Conservation (phyloP, 371 early-diverging fungal species). For the Phascolomyces articulosus region DNA sequence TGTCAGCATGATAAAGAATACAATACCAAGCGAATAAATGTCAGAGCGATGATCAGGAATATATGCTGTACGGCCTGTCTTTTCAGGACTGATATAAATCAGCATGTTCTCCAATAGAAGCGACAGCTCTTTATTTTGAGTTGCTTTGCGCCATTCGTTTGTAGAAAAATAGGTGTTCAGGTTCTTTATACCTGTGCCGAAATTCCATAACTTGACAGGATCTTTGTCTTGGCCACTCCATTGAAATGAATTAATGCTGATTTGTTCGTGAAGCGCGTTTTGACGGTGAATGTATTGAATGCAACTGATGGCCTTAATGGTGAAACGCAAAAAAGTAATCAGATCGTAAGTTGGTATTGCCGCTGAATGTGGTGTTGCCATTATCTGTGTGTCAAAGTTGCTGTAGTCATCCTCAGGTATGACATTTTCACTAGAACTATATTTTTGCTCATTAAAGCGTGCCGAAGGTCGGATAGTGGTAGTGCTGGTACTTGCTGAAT, state of each 20-base stretch:
- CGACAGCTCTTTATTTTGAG: constrained; percentile 31
- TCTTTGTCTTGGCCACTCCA: constrained; percentile 37
- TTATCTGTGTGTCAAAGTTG: not conserved
- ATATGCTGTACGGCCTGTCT: constrained; percentile 61
- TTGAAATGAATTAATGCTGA: constrained; percentile 40
- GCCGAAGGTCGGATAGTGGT: not conserved
- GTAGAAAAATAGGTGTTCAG: constrained; percentile 43
- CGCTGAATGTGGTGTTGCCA: not conserved
- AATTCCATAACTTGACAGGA: constrained; percentile 44
- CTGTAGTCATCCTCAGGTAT: not conserved
- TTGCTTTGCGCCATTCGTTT: constrained; percentile 46
- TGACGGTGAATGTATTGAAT: constrained; percentile 52
- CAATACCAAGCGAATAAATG: constrained; percentile 59
- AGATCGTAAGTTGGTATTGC: constrained; percentile 36
- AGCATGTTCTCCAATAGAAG: constrained; percentile 8
- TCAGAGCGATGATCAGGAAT: constrained; percentile 61
- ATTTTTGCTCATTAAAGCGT: not conserved
- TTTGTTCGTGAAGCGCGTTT: constrained; percentile 43
- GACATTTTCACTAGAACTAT: no score
- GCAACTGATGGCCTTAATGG: constrained; percentile 48
- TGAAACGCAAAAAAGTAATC: constrained; percentile 45
- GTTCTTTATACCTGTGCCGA: constrained; percentile 35
- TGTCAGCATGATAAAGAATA: constrained; percentile 55
- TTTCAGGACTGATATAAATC: constrained; percentile 53
- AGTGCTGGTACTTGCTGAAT: not conserved